These are phyloP conservation scores for Hypoxylon sp. DNA, from an alignment of 2,329 filamentous ascomycete species.

Conservation along the genomic window DNA sequence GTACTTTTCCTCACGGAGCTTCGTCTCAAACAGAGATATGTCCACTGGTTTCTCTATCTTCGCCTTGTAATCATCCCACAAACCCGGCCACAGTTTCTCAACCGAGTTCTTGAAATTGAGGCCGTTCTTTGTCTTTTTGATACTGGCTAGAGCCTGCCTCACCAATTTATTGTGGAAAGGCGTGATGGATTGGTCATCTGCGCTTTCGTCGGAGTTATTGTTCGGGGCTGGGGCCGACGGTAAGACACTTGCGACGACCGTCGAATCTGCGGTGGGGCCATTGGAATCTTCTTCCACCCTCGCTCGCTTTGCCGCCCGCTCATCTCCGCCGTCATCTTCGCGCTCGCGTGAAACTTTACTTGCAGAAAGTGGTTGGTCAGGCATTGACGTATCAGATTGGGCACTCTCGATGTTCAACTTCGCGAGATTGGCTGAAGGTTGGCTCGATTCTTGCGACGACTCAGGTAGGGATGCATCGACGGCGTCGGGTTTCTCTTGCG, in stretches of 20 bases:
- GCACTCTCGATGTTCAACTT: conserved; percentile 46
- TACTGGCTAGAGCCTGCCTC: conserved; percentile 71
- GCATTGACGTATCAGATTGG: conserved; percentile 40
- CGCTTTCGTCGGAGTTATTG: conserved; percentile 45
- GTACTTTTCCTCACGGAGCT: conserved; percentile 77
- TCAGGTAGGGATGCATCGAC: conserved; percentile 38
- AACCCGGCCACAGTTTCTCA: conserved; percentile 74
- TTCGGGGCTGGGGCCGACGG: conserved; percentile 38
- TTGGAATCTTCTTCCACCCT: conserved; percentile 70
- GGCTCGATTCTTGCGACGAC: conserved; percentile 46
- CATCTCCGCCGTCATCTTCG: conserved; percentile 73
- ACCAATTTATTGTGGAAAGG: conserved; percentile 46
- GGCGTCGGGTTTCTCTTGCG: conserved; percentile 36
- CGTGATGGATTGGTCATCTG: conserved; percentile 58
- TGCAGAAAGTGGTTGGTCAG: conserved; percentile 40
- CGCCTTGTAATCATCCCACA: conserved; percentile 77
- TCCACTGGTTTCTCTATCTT: conserved; percentile 83
- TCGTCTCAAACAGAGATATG: conserved; percentile 81
- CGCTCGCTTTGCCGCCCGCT: conserved; percentile 81
- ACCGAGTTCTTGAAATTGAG: conserved; percentile 81
- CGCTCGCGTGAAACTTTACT: conserved; percentile 76
- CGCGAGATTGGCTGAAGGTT: conserved; percentile 44
- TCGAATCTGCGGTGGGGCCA: conserved; percentile 38
- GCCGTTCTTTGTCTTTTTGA: conserved; percentile 88
- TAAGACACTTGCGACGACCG: conserved; percentile 37